Base-by-base conservation (phyloP, 2,329 filamentous ascomycete species). In the Hypoxylon sp. region DNA sequence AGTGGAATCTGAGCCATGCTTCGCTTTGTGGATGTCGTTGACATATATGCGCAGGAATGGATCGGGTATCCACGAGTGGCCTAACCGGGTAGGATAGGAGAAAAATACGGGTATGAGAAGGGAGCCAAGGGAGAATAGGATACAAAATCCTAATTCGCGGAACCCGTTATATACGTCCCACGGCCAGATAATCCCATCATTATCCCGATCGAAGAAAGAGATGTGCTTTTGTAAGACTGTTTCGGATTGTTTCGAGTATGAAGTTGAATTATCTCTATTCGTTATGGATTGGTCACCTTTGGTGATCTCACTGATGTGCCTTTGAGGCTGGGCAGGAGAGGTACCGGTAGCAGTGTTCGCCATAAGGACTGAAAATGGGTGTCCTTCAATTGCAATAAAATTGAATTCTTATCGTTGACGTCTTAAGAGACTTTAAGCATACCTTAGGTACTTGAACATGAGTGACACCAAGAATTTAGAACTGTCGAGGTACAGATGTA, bases 51-150 rank as follows among this genome's bases (percentile, higher is more conserved):
- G 73, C 54, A 82, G 81, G 3, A 76, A 72, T 4, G 79, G 78
- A 47, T 82, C 82, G 0, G 82, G 82, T 0, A 82, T 4, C 54
- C 70, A 76, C 3, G 78, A 79, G 19, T 78, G 69, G 5, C 77
- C 75, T 42, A 82, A 69, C 0, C 77, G 74, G 0, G 83, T 84
- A 1, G 82, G 81, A 63, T 85, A 85, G 3, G 83, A 84, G 69
- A 85, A 83, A 71, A 76, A 80, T 55, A 76, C 3, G 46, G 83
- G 80, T 46, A 84, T 78, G 10, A 84, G 63, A 13, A 78, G 61
- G 2, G 81, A 75, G 1, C 84, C 59, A 0, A 80, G 10, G 3
- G 80, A 83, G 66, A 84, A 80, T 0, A 80, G 35, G 11, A 82
- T 57, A 53, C 75, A 79, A 74, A 82, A 83, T 0, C 82, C 82